Evolutionary conservation across 2,329 filamentous ascomycete genomes (phyloP).

Genomic region (Penicillium griseofulvum): DNA sequence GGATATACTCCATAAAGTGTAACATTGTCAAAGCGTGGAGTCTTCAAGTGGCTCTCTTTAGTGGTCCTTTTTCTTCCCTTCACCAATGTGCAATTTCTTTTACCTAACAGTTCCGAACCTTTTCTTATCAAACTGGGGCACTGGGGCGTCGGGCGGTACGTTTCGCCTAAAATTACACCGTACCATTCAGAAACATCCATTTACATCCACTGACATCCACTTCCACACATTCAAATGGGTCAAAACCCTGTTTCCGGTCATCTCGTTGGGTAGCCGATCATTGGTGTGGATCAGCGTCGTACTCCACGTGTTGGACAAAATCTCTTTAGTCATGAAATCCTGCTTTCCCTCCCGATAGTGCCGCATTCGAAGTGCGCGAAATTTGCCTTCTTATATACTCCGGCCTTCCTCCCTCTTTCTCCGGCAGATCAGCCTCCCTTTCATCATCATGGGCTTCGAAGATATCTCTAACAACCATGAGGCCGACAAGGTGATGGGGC

Average conservation of each 20-base stretch:
- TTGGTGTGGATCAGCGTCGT: conserved; percentile 20
- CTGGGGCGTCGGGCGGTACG: conserved; percentile 1
- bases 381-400: conserved; percentile 11
- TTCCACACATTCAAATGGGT: neutral
- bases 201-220: neutral
- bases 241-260: conserved; percentile 8
- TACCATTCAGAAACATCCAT: too few species aligned
- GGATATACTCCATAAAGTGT: conserved; percentile 9
- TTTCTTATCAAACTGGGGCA: conserved; percentile 16
- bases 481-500: conserved; percentile 13
- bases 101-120: conserved; percentile 22
- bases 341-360: conserved; percentile 15
- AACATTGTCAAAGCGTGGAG: neutral
- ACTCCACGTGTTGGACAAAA: conserved; percentile 21
- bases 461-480: conserved; percentile 17
- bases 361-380: conserved; percentile 11
- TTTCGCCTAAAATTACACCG: conserved; percentile 1
- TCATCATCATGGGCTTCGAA: conserved; percentile 18
- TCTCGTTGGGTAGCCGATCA: conserved; percentile 14
- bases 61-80: neutral
- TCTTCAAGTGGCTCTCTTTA: neutral
- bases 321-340: conserved; percentile 14
- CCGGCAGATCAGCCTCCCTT: neutral
- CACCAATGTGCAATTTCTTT: conserved; percentile 22
- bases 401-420: neutral